Evolutionary conservation across 2,329 filamentous ascomycete genomes (phyloP).

Genomic region (Fusarium keratoplasticum): DNA sequence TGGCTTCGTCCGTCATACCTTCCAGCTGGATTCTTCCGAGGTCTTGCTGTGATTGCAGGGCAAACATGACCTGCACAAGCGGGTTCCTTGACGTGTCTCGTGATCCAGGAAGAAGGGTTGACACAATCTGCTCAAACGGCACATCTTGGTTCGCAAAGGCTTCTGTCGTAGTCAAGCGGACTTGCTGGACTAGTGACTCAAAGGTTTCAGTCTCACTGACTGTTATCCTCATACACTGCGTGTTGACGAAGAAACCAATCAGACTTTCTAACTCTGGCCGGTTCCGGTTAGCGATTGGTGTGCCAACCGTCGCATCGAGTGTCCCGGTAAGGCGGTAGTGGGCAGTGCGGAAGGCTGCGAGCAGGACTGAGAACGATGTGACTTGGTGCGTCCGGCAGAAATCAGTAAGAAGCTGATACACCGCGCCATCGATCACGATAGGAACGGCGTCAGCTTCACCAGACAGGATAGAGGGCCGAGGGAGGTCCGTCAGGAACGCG

Average conservation of each 20-base stretch:
- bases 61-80: conserved; percentile 16
- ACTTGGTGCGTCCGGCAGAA: conserved; percentile 21
- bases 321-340: conserved; percentile 44
- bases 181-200: conserved; percentile 19
- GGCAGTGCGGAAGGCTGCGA: conserved; percentile 40
- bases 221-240: conserved; percentile 39
- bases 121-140: conserved; percentile 12
- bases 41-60: conserved; percentile 24
- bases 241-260: conserved; percentile 45
- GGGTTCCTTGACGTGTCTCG: conserved; percentile 13
- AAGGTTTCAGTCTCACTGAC: conserved; percentile 29
- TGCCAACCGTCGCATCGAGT: conserved; percentile 39
- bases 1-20: conserved; percentile 18
- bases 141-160: conserved; percentile 18
- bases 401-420: conserved; percentile 15
- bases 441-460: conserved; percentile 16
- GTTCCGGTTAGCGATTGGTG: conserved; percentile 32
- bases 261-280: conserved; percentile 29
- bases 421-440: conserved; percentile 7
- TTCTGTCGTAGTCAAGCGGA: neutral
- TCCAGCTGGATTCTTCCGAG: conserved; percentile 34
- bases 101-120: neutral
- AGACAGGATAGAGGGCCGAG: conserved; percentile 23
- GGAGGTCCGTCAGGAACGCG: conserved; percentile 27
- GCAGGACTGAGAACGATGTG: conserved; percentile 29